A percentile compares a stretch with the other conserved stretches of the same genome.
These are phyloP conservation scores for Boletellus sp. DNA, from an alignment of 768 basidiomycete species.

Conservation along the genomic window DNA sequence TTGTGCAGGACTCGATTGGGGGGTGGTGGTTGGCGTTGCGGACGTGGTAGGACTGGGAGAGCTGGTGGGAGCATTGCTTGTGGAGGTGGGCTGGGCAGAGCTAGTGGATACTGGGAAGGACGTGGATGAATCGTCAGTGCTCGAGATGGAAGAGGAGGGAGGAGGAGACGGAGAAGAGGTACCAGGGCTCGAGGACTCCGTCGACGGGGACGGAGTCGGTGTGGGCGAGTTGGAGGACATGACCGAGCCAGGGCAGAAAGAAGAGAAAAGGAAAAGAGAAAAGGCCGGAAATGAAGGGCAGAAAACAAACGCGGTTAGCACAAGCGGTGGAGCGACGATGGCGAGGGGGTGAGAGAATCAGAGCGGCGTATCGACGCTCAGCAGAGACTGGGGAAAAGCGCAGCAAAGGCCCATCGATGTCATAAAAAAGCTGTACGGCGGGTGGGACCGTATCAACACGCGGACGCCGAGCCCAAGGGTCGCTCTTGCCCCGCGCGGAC, in stretches of 20 bases:
- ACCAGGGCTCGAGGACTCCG: conserved; percentile 13
- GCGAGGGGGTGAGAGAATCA: not conserved
- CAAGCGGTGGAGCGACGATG: not conserved
- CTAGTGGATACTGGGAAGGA: conserved; percentile 2
- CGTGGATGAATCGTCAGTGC: conserved; percentile 15
- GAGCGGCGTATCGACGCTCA: too few species aligned
- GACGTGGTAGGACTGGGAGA: conserved; percentile 6
- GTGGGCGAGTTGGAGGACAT: conserved; percentile 17
- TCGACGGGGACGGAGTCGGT: not conserved
- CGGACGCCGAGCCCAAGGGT: too few species aligned
- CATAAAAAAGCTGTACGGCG: too few species aligned
- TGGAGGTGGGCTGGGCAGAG: not conserved
- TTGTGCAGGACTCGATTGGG: conserved; percentile 2
- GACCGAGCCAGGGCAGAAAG: not conserved
- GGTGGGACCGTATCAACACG: too few species aligned
- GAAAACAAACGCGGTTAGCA: not conserved
- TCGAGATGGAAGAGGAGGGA: not conserved
- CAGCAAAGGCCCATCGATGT: too few species aligned
- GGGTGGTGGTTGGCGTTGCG: not conserved
- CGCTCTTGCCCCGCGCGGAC: too few species aligned
- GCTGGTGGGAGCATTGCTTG: not conserved
- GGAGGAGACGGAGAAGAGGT: conserved; percentile 12
- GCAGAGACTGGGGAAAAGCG: too few species aligned
- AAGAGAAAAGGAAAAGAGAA: not conserved
- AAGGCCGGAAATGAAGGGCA: not conserved